Conservation (phyloP, 1,139 yeast genomes). For the Yamadazyma dendronema region DNA sequence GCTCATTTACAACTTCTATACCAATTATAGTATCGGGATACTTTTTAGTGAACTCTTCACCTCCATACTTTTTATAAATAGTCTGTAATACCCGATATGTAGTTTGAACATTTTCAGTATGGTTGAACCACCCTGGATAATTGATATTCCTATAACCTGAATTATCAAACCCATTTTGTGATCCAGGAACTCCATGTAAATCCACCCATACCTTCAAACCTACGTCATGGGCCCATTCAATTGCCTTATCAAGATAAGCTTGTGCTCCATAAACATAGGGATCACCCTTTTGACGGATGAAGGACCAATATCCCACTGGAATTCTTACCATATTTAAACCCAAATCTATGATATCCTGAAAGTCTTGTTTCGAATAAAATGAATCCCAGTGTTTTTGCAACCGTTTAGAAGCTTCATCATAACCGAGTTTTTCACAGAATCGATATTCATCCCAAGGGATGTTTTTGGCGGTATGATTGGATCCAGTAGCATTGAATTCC, state of each 20-base stretch:
- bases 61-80: constrained; percentile 62
- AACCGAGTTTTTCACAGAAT: constrained; percentile 62
- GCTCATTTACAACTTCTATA: constrained; percentile 86
- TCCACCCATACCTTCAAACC: constrained; percentile 85
- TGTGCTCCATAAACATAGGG: constrained; percentile 91
- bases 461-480: constrained; percentile 27
- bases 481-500: constrained; percentile 26
- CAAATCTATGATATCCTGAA: constrained; percentile 52
- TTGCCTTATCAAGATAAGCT: constrained; percentile 68
- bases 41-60: constrained; percentile 38
- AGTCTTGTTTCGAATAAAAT: constrained; percentile 76
- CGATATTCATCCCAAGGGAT: constrained; percentile 90
- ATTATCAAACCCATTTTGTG: constrained; percentile 95
- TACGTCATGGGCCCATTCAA: constrained; percentile 67
- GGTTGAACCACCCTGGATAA: constrained; percentile 48
- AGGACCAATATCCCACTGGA: constrained; percentile 98
- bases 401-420: constrained; percentile 49
- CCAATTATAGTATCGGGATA: constrained; percentile 77
- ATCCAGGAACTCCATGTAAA: constrained; percentile 93
- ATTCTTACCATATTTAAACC: constrained; percentile 88
- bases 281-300: constrained; percentile 56
- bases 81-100: constrained; percentile 51
- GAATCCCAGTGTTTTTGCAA: constrained; percentile 74
- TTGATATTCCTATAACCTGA: constrained; percentile 75
- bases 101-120: constrained; percentile 44